Evolutionary conservation across 2,329 filamentous ascomycete genomes (phyloP).

Genomic region (Colletotrichum echinochloae): DNA sequence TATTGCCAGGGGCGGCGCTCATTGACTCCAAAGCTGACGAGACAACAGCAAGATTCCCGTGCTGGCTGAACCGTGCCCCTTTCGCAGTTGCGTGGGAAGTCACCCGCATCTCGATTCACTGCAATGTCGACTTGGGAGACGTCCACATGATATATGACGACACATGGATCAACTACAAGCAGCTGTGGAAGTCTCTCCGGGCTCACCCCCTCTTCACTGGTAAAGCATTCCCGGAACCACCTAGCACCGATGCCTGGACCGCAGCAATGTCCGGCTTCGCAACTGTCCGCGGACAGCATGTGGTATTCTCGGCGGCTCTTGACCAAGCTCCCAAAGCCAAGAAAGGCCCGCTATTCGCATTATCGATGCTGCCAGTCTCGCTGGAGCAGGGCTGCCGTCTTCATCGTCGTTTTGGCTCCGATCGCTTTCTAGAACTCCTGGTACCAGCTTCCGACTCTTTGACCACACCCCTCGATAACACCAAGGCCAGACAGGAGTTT

Average conservation of each 20-base stretch:
- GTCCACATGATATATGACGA: constrained; percentile 53
- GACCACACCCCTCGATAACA: constrained; percentile 46
- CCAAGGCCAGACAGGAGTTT: neutral
- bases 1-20: too few relatives aligned
- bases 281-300: constrained; percentile 48
- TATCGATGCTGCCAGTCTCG: constrained; percentile 62
- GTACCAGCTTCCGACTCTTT: constrained; percentile 58
- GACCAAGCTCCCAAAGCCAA: constrained; percentile 31
- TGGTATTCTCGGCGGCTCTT: constrained; percentile 55
- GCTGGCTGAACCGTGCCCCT: constrained; percentile 55
- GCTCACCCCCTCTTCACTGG: constrained; percentile 55
- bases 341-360: constrained; percentile 55
- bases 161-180: constrained; percentile 57
- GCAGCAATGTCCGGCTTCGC: constrained; percentile 54
- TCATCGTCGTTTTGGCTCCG: constrained; percentile 66
- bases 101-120: constrained; percentile 60
- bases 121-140: constrained; percentile 54
- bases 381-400: constrained; percentile 65
- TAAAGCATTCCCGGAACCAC: constrained; percentile 62
- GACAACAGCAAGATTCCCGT: constrained; percentile 24
- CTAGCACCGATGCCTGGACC: constrained; percentile 59
- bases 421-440: constrained; percentile 68
- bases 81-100: constrained; percentile 66
- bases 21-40: neutral
- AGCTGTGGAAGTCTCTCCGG: constrained; percentile 57